A percentile compares a stretch with the other conserved stretches of the same genome.
Evolutionary conservation across 192 early-diverging fungal species (phyloP).

Genomic region (Linnemannia schmuckeri): DNA sequence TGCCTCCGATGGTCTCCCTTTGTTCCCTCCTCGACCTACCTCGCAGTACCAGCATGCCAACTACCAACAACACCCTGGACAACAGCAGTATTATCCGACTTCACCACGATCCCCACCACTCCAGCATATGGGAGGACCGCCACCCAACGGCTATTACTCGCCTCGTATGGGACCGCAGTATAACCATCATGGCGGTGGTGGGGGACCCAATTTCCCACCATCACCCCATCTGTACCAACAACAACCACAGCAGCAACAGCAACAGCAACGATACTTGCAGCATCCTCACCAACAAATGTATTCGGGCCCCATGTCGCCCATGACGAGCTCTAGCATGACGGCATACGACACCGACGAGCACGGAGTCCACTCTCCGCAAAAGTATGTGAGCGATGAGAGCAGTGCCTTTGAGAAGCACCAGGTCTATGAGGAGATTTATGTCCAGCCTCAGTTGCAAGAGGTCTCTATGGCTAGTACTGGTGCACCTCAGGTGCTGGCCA

Average conservation of each 20-base stretch:
- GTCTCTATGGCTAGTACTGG: not conserved
- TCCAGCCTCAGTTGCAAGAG: not conserved
- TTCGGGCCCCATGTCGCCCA: not conserved
- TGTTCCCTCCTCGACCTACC: not conserved
- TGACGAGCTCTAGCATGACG: not conserved
- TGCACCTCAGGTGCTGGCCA: not conserved
- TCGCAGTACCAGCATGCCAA: not conserved
- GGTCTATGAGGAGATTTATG: not conserved
- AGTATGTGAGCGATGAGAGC: not conserved
- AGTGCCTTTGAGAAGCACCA: not conserved
- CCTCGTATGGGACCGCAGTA: not conserved
- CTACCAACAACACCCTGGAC: not conserved
- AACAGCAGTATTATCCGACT: not conserved
- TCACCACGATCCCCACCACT: not conserved
- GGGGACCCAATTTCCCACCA: no score
- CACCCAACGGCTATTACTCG: not conserved
- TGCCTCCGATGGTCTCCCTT: not conserved
- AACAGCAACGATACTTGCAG: constrained; percentile 9
- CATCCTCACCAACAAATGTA: not conserved
- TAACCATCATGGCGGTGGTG: not conserved
- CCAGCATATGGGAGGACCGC: not conserved
- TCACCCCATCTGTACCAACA: not conserved
- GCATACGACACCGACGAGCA: not conserved
- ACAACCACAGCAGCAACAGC: not conserved
- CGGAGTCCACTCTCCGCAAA: not conserved